Percentiles rank a stretch among this genome's conserved stretches.
Conservation (phyloP, 164 flowering plant species). For the Santalum album region DNA sequence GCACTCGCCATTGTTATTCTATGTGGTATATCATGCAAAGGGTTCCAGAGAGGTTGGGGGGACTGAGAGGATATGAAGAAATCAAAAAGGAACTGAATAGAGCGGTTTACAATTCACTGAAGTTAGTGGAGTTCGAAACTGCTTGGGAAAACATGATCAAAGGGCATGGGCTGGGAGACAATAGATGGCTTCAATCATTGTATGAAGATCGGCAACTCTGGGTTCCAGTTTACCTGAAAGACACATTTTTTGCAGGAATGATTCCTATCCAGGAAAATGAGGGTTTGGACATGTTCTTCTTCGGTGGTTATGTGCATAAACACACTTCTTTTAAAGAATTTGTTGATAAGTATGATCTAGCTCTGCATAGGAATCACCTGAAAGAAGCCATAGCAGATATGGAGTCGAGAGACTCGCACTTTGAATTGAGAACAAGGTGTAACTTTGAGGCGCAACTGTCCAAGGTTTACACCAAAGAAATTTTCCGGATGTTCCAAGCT, state of each 20-base stretch:
- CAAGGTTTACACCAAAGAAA: constrained; percentile 31
- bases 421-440: constrained; percentile 27
- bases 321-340: constrained; percentile 42
- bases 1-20: constrained; percentile 30
- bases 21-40: constrained; percentile 31
- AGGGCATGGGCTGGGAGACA: constrained; percentile 22
- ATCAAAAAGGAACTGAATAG: constrained; percentile 24
- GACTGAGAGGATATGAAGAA: constrained; percentile 26
- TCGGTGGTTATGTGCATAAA: constrained; percentile 43
- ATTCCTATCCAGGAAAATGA: constrained; percentile 25
- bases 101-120: constrained; percentile 33
- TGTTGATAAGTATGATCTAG: constrained; percentile 38
- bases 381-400: constrained; percentile 32
- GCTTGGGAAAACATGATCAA: constrained; percentile 31
- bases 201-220: constrained; percentile 29
- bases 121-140: constrained; percentile 33
- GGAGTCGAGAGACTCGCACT: constrained; percentile 22
- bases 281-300: constrained; percentile 26
- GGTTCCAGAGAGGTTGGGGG: constrained; percentile 43
- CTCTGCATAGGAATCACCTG: constrained; percentile 28
- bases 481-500: constrained; percentile 30
- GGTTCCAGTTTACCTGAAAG: constrained; percentile 42
- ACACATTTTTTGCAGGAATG: constrained; percentile 35
- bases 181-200: constrained; percentile 33
- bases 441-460: constrained; percentile 36